phyloP scores from a whole-genome alignment of 345 rosid genomes.

The sweet orange (Citrus sinensis) region DNA sequence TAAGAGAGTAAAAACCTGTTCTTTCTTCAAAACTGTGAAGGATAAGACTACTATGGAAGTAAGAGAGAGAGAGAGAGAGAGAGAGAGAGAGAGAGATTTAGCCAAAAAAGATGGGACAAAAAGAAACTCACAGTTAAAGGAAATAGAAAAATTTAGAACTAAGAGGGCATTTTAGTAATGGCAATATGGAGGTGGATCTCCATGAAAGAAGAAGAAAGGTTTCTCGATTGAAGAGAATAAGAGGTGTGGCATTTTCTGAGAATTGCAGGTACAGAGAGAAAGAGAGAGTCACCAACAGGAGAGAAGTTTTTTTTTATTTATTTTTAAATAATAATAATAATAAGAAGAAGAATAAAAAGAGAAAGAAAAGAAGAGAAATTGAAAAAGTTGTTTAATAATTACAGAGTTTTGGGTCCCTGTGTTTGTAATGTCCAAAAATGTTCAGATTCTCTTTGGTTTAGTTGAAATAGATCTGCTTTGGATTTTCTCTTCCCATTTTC shows the following conservation, averaged over 20 bases:
- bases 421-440: slow-evolving; percentile 11
- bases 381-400: slow-evolving; percentile 16
- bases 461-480: slow-evolving; percentile 1
- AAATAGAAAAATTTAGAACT: not conserved
- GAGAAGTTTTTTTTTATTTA: too few species aligned
- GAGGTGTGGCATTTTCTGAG: slow-evolving; percentile 47
- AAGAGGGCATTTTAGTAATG: slow-evolving; percentile 17
- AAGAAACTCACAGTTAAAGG: not conserved
- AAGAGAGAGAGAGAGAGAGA: not conserved
- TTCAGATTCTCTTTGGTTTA: slow-evolving; percentile 2
- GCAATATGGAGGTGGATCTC: slow-evolving; percentile 31
- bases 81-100: not conserved
- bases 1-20: slow-evolving; percentile 24
- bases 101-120: slow-evolving; percentile 18
- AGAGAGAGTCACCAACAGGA: not conserved
- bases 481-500: not conserved
- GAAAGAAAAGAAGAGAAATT: not conserved
- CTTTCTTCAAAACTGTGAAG: slow-evolving; percentile 11
- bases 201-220: slow-evolving; percentile 31
- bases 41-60: not conserved
- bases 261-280: slow-evolving; percentile 28
- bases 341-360: not conserved
- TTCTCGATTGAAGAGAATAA: slow-evolving; percentile 47
- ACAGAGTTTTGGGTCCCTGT: slow-evolving; percentile 25
- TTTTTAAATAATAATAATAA: not conserved